Base-by-base conservation (phyloP, 23 red algal genomes). In the Pyropia yezoensis region DNA sequence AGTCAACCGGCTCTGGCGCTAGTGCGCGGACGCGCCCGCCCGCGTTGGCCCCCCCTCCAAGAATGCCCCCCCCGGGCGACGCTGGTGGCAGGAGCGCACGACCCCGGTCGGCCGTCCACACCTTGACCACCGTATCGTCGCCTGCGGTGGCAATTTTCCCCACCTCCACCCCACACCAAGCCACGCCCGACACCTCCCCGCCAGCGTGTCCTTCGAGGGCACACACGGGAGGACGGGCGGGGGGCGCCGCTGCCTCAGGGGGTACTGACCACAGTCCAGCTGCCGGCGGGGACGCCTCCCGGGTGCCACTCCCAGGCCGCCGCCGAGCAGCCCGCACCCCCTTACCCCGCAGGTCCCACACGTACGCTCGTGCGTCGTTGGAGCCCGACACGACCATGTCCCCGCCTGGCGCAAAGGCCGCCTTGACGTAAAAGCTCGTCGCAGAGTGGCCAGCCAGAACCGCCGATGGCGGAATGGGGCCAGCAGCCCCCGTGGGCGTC, bases 351-450 rank as follows among this genome's bases (percentile, higher is more conserved):
- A 75, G 29, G 34, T 91, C 69, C 87, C 87, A 91, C 5, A 91
- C 22, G 66, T 91, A 91, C 49, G 70, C 87, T 49, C 71, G 65
- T 12, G 75, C 45, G 63, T 91, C 76, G 58, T 61, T 53, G 27
- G 76, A 82, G 14, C 87, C 87, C 1, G 76, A 77, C 11, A 70
- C 19, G 1, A 81, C 87, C 18, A 82, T 75, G 9, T 79, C 26
- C 1, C 87, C 87, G 74, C 70, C 78, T 51, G 87, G 87, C 25
- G 60, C 63, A 52, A 91, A 76, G 26, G 50, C 50, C 27, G 71
- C 59, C 15, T 74, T 62, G 28, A 91, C 71, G 66, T 91, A 91
- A 54, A 91, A 91, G 30, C 75, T 81, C 18, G 76, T 91, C 33
- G 67, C 62, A 25, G 62, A 71, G 73, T 83, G 71, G 39, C 87